A percentile compares a stretch with the other conserved stretches of the same genome.
These are phyloP conservation scores for Trichomonascus vanleenenianus DNA, from an alignment of 805 yeast genomes.

Conservation along the genomic window DNA sequence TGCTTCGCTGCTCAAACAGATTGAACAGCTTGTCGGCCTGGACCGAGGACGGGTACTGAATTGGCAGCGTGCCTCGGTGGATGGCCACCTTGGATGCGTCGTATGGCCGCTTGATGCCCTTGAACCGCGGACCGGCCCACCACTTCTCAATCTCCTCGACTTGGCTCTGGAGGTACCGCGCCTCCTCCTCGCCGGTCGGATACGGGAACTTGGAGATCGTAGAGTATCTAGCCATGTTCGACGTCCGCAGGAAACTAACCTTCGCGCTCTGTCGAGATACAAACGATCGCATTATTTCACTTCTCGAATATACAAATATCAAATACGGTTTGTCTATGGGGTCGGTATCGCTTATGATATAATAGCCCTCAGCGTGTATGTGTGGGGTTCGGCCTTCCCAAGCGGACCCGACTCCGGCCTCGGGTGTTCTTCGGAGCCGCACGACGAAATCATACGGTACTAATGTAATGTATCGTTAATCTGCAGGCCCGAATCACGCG, in stretches of 20 bases:
- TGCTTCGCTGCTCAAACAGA: slow-evolving; percentile 35
- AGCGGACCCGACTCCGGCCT: no score
- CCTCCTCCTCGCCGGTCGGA: slow-evolving; percentile 29
- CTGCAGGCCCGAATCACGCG: no score
- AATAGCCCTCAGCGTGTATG: no score
- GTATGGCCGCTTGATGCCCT: slow-evolving; percentile 44
- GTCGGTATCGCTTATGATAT: no score
- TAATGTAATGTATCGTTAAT: no score
- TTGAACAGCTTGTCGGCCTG: slow-evolving; percentile 48
- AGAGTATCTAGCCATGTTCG: slow-evolving; percentile 9
- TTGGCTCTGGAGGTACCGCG: slow-evolving; percentile 27
- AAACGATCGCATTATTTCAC: not conserved
- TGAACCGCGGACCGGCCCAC: slow-evolving; percentile 44
- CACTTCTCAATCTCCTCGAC: slow-evolving; percentile 36
- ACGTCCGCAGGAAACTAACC: not conserved
- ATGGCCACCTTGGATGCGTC: slow-evolving; percentile 44
- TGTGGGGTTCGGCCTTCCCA: no score
- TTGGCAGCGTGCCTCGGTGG: slow-evolving; percentile 43
- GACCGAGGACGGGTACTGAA: slow-evolving; percentile 37
- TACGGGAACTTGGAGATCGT: slow-evolving; percentile 30
- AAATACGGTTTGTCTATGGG: no score
- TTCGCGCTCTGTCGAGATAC: not conserved
- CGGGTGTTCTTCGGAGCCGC: no score
- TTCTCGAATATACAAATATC: no score
- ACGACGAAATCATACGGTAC: no score